phyloP scores from a whole-genome alignment of 208 protist species.

The Leishmania mexicana region DNA sequence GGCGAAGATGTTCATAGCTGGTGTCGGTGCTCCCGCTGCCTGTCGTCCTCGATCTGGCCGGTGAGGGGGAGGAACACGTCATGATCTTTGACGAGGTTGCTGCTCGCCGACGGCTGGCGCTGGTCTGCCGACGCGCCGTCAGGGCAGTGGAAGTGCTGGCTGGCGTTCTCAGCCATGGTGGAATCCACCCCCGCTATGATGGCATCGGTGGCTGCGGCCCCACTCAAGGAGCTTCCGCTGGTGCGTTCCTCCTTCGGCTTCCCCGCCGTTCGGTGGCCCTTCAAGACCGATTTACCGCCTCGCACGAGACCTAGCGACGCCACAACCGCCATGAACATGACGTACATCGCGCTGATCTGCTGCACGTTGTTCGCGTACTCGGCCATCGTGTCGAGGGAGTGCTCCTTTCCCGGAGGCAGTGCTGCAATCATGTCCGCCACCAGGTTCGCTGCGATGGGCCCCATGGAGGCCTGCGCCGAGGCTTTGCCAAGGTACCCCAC shows the following conservation, averaged over 20 bases:
- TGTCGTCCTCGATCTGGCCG: neutral
- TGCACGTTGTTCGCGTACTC: slow-evolving; percentile 72
- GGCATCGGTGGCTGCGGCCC: neutral
- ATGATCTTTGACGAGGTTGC: neutral
- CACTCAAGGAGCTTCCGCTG: neutral
- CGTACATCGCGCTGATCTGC: slow-evolving; percentile 75
- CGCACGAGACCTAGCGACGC: slow-evolving; percentile 67
- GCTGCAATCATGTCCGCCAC: slow-evolving; percentile 44
- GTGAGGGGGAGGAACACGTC: slow-evolving; percentile 5
- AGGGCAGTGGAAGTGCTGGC: neutral
- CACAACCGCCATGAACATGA: slow-evolving; percentile 78
- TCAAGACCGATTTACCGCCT: slow-evolving; percentile 52
- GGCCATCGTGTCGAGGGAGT: slow-evolving; percentile 29
- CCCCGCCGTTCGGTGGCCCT: slow-evolving; percentile 19
- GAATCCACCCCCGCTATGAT: neutral
- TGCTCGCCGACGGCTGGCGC: neutral
- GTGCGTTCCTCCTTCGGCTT: neutral
- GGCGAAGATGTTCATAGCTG: neutral
- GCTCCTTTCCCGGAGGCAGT: slow-evolving; percentile 28
- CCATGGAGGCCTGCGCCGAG: slow-evolving; percentile 76
- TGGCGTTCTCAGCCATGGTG: neutral
- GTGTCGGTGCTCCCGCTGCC: neutral
- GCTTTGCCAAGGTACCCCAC: slow-evolving; percentile 77
- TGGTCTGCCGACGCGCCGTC: neutral
- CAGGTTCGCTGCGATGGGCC: slow-evolving; percentile 64